Conservation (phyloP, 176 grass and related monocot species). For the Oryza punctata region DNA sequence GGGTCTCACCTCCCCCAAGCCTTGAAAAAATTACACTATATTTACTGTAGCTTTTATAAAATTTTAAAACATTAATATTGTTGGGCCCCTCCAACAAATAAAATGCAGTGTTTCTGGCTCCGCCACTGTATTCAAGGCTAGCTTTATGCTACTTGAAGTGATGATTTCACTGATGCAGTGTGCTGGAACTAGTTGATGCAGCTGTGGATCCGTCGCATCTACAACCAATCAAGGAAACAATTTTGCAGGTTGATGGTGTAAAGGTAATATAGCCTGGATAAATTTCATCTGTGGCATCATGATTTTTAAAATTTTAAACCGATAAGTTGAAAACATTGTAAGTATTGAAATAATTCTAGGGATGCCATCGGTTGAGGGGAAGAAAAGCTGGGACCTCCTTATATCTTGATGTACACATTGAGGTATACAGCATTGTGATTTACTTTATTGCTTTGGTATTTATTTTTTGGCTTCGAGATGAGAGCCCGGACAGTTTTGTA, state of each 20-base stretch:
- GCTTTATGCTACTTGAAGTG: conserved; percentile 7
- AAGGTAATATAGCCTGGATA: conserved; percentile 61
- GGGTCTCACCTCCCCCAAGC: too few relatives aligned
- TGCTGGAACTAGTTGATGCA: conserved; percentile 90
- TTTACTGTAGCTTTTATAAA: too few relatives aligned
- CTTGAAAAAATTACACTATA: too few relatives aligned
- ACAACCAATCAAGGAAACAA: conserved; percentile 81
- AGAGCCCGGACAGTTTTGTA: conserved; percentile 12
- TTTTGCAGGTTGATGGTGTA: conserved; percentile 89
- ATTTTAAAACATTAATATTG: too few relatives aligned
- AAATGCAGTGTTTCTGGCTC: too few relatives aligned
- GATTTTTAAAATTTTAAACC: conserved; percentile 5
- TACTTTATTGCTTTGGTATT: conserved; percentile 30
- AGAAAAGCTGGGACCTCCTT: conserved; percentile 94
- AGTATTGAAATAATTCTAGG: conserved; percentile 49
- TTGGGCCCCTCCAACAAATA: too few relatives aligned
- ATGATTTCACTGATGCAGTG: conserved; percentile 44
- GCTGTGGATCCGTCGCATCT: conserved; percentile 71
- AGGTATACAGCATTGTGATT: conserved; percentile 53
- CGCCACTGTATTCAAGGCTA: background rate
- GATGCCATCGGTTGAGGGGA: conserved; percentile 87
- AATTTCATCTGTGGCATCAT: background rate
- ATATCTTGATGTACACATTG: conserved; percentile 97
- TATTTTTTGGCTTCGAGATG: conserved; percentile 11
- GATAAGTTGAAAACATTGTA: background rate